Conservation (phyloP, 2,329 filamentous ascomycete species). For the Lojkania enalia region DNA sequence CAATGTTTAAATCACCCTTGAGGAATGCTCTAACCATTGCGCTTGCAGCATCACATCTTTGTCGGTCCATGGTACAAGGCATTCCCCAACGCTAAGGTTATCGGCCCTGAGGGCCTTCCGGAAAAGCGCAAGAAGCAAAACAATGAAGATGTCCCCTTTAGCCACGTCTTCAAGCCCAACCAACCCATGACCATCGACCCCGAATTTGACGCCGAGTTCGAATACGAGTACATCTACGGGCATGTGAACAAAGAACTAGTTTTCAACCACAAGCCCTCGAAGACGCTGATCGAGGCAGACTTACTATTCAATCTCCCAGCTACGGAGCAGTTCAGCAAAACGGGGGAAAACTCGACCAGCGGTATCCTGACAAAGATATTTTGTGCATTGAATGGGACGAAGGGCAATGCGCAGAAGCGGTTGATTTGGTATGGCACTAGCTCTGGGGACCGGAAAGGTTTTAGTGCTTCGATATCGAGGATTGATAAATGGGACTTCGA, state of each 20-base stretch:
- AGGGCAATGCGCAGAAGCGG: constrained; percentile 74
- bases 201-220: constrained; percentile 87
- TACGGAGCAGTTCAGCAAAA: constrained; percentile 72
- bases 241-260: constrained; percentile 87
- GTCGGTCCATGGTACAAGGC: constrained; percentile 79
- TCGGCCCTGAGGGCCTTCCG: constrained; percentile 80
- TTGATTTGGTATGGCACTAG: constrained; percentile 78
- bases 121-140: constrained; percentile 73
- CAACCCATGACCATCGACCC: constrained; percentile 59
- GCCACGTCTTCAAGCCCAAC: constrained; percentile 60
- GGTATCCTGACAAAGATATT: constrained; percentile 65
- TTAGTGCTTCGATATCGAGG: constrained; percentile 67
- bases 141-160: constrained; percentile 64
- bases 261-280: constrained; percentile 78
- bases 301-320: constrained; percentile 89
- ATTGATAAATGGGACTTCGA: constrained; percentile 85
- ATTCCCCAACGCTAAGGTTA: constrained; percentile 76
- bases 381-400: constrained; percentile 61
- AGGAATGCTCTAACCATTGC: neutral
- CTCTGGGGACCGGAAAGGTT: constrained; percentile 64
- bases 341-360: constrained; percentile 57
- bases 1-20: neutral
- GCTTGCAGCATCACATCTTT: constrained; percentile 81
- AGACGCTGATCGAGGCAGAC: constrained; percentile 84
- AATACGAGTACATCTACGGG: constrained; percentile 77